Evolutionary conservation across 306 rosid genomes (phyloP).

Genomic region (Oxytropis ochrocephala): DNA sequence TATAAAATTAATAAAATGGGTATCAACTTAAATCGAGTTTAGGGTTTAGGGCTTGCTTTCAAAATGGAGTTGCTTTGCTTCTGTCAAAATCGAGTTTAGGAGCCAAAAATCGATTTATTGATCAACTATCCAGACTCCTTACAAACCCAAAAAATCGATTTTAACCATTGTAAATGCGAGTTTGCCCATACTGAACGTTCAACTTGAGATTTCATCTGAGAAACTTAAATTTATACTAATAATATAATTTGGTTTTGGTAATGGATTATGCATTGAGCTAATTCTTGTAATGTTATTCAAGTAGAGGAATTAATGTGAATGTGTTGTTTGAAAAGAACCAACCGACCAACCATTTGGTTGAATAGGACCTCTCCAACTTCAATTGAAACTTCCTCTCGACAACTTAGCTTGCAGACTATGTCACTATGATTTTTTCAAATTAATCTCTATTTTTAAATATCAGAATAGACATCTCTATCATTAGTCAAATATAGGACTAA

Average conservation of each 20-base stretch:
- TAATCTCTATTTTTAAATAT: not conserved
- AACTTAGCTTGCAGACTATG: slow-evolving; percentile 17
- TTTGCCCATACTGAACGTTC: no score
- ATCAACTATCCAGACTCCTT: no score
- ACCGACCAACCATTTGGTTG: slow-evolving; percentile 24
- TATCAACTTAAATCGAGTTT: no score
- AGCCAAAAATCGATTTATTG: no score
- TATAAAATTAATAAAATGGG: no score
- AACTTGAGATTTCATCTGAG: not conserved
- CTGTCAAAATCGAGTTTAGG: no score
- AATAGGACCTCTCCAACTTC: slow-evolving; percentile 27
- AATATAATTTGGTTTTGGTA: not conserved
- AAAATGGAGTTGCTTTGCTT: no score
- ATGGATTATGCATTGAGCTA: not conserved
- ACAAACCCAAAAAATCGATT: no score
- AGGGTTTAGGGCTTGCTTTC: no score
- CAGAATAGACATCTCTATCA: not conserved
- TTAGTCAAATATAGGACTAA: not conserved
- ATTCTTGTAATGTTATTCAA: slow-evolving; percentile 3
- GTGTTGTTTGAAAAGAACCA: slow-evolving; percentile 13
- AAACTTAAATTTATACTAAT: not conserved
- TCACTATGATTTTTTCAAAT: slow-evolving; percentile 14
- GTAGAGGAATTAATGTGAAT: slow-evolving; percentile 21
- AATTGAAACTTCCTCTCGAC: slow-evolving; percentile 27
- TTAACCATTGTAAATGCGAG: no score